phyloP scores from a whole-genome alignment of 495 filamentous ascomycete species.

The Amniculicola lignicola region DNA sequence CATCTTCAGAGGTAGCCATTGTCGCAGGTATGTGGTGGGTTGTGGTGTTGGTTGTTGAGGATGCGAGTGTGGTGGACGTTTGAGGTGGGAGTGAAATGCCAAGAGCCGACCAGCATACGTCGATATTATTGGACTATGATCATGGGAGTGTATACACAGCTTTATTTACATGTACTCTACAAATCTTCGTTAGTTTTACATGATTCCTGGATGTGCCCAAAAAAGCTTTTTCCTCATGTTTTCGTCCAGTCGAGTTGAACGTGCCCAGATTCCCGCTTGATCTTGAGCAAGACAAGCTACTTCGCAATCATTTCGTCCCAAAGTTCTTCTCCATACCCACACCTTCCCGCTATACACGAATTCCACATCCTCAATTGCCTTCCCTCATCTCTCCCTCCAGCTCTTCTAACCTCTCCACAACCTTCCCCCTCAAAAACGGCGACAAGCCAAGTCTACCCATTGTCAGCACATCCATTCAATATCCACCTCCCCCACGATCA shows the following conservation, averaged over 20 bases:
- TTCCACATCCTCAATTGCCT: neutral
- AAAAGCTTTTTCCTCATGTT: no score
- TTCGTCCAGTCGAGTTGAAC: no score
- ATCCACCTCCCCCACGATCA: neutral
- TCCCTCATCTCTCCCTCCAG: conserved; percentile 10
- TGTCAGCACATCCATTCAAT: neutral
- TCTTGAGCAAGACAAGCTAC: no score
- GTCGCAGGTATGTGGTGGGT: neutral
- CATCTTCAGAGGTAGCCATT: conserved; percentile 3
- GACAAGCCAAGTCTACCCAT: conserved; percentile 52
- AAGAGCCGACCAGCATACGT: no score
- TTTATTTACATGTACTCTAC: neutral
- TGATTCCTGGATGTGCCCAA: no score
- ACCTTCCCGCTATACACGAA: no score
- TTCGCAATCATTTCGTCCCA: no score
- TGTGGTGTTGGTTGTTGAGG: neutral
- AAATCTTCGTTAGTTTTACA: neutral
- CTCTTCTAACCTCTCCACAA: conserved; percentile 45
- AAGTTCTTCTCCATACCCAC: no score
- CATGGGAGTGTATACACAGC: no score
- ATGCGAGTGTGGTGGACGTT: neutral
- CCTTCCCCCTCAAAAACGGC: conserved; percentile 55
- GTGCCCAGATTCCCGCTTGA: no score
- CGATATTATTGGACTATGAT: no score
- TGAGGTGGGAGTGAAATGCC: neutral